A percentile compares a stretch with the other conserved stretches of the same genome.
Conservation (phyloP, 441 rosid species). For the Lepidium campestre region DNA sequence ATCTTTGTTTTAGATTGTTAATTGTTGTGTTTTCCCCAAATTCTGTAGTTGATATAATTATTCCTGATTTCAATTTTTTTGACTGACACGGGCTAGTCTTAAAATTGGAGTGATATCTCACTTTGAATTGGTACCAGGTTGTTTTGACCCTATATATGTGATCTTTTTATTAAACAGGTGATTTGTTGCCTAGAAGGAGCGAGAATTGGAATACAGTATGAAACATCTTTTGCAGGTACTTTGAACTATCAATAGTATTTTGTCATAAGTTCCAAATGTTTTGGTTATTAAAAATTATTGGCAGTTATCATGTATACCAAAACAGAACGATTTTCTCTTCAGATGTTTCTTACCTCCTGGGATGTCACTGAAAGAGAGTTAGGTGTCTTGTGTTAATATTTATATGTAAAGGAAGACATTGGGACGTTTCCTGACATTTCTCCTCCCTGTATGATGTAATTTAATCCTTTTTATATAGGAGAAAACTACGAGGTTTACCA, state of each 20-base stretch:
- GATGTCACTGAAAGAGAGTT: not conserved
- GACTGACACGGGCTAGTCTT: not conserved
- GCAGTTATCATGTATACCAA: not conserved
- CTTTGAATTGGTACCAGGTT: not conserved
- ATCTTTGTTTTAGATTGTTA: not conserved
- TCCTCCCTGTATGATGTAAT: not conserved
- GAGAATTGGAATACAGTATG: slow-evolving; percentile 91
- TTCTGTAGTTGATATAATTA: not conserved
- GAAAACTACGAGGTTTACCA: slow-evolving; percentile 86
- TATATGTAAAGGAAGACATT: not conserved
- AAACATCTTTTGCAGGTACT: slow-evolving; percentile 90
- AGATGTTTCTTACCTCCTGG: slow-evolving; percentile 3
- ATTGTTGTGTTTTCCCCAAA: not conserved
- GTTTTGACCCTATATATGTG: slow-evolving; percentile 10
- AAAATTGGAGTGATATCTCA: not conserved
- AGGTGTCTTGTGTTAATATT: not conserved
- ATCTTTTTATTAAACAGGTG: slow-evolving; percentile 43
- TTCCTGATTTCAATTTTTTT: not conserved
- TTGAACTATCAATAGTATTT: not conserved
- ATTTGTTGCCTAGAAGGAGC: slow-evolving; percentile 87
- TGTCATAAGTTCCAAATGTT: not conserved
- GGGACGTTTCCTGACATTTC: not conserved
- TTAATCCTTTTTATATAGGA: slow-evolving; percentile 35
- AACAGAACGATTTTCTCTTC: not conserved
- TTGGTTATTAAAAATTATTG: not conserved